Percentiles rank a stretch among this genome's conserved stretches.
Evolutionary conservation across 352 stramenopile genomes (phyloP).

Genomic region (Hyaloperonospora brassicae): DNA sequence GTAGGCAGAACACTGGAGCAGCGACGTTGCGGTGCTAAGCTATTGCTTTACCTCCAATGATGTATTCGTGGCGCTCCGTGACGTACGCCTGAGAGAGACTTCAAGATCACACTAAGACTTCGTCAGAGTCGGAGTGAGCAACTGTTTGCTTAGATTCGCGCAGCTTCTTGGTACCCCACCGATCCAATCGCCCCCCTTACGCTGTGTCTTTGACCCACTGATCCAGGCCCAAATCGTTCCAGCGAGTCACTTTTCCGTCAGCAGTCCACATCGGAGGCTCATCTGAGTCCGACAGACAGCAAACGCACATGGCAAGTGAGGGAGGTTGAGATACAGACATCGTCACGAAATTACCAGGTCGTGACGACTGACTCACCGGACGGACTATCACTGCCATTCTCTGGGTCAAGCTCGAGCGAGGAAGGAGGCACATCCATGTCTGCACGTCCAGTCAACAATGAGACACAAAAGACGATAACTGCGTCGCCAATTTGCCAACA

Average conservation of each 20-base stretch:
- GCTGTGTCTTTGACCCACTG: conserved; percentile 42
- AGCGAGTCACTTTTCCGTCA: conserved; percentile 61
- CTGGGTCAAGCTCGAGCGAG: conserved; percentile 36
- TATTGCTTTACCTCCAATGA: conserved; percentile 50
- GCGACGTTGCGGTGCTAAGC: no score
- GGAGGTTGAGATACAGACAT: background rate
- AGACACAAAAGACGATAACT: background rate
- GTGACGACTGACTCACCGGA: conserved; percentile 16
- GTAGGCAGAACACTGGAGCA: no score
- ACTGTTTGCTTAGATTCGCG: conserved; percentile 37
- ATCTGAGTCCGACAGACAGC: conserved; percentile 16
- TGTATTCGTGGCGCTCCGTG: conserved; percentile 37
- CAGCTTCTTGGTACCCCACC: conserved; percentile 9
- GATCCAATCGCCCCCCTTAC: conserved; percentile 6
- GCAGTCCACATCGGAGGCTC: conserved; percentile 43
- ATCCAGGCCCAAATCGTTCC: conserved; percentile 74
- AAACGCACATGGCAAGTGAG: background rate
- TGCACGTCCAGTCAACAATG: conserved; percentile 10
- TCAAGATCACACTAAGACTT: conserved; percentile 29
- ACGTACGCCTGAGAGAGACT: conserved; percentile 26
- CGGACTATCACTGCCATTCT: conserved; percentile 44
- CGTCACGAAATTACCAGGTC: background rate
- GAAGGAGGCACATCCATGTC: conserved; percentile 64
- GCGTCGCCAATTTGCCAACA: conserved; percentile 8
- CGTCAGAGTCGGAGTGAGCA: conserved; percentile 50